Conservation (phyloP, 805 yeast species). For the Maudiozyma serrabonitensis region DNA sequence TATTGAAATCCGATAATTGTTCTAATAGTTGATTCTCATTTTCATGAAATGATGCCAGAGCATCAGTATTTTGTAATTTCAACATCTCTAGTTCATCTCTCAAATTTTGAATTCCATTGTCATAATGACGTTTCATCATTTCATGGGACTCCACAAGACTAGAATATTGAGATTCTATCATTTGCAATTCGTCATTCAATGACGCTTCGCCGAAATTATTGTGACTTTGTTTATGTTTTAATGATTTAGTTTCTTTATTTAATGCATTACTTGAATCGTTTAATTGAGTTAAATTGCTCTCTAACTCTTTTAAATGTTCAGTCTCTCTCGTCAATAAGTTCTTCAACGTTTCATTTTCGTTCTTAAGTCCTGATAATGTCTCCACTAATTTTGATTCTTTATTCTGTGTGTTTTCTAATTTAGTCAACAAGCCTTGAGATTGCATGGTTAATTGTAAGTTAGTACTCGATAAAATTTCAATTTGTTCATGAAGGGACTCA, state of each 20-base stretch:
- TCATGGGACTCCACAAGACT: constrained; percentile 17
- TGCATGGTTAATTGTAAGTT: constrained; percentile 31
- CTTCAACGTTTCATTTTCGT: constrained; percentile 70
- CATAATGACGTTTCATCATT: constrained; percentile 10
- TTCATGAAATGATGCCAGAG: background rate
- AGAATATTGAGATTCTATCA: constrained; percentile 16
- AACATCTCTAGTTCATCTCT: constrained; percentile 2
- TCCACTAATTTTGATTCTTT: constrained; percentile 40
- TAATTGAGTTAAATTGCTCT: constrained; percentile 29
- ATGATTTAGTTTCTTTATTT: constrained; percentile 1
- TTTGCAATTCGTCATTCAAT: constrained; percentile 11
- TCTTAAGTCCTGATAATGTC: constrained; percentile 52
- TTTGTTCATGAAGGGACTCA: constrained; percentile 36
- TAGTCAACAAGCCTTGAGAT: constrained; percentile 42
- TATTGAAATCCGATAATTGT: background rate
- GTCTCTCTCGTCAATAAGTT: constrained; percentile 30
- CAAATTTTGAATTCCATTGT: constrained; percentile 8
- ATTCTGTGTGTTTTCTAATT: constrained; percentile 36
- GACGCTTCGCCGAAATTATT: constrained; percentile 5
- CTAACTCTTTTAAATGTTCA: constrained; percentile 57
- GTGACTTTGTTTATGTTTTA: background rate
- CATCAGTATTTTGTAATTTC: background rate
- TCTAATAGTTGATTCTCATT: constrained; percentile 1
- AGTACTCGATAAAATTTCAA: constrained; percentile 42
- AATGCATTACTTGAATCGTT: constrained; percentile 2